Evolutionary conservation across 352 stramenopile genomes (phyloP), one percentile per base, ranked within the genome.

Genomic region (Globisporangium perplexum): DNA sequence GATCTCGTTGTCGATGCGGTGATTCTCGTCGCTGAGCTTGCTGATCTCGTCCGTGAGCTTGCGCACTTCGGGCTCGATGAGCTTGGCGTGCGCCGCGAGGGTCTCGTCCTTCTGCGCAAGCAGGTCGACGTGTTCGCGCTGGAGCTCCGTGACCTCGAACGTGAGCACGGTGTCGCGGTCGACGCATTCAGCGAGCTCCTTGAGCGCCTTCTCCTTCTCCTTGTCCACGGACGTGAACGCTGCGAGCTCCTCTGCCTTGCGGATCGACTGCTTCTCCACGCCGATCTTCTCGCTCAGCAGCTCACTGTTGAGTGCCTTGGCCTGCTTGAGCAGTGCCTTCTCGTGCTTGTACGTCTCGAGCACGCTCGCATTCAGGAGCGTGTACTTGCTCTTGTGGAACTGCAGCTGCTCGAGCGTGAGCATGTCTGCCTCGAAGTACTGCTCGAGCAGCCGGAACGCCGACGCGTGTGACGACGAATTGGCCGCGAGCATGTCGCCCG

Each of bases 121-220:
- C 6, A 93, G 43, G 30, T 96, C 85, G 1, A 77, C 82, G 46
- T 84, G 73, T 58, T 93, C 83, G 33, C 79, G 78, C 65, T 96
- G 82, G 12, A 95, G 61, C 61, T 97, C 87, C 0, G 78, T 89
- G 53, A 95, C 75, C 63, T 97, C 87, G 45, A 96, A 94, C 30
- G 82, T 85, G 20, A 96, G 64, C 35, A 92, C 74, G 11, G 85
- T 79, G 58, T 96, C 83, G 17, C 83, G 75, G 55, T 91, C 80
- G 8, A 91, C 70, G 33, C 68, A 85, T 52, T 93, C 80, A 15
- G 76, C 76, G 26, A 93, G 55, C 43, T 93, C 79, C 55, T 90
- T 92, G 4, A 88, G 42, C 14, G 84, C 81, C 15, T 74, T 74
- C 2, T 94, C 86, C 50, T 90, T 87, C 12, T 93, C 79, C 30